Evolutionary conservation across 2,329 filamentous ascomycete genomes (phyloP).

Genomic region (Colletotrichum sp.): DNA sequence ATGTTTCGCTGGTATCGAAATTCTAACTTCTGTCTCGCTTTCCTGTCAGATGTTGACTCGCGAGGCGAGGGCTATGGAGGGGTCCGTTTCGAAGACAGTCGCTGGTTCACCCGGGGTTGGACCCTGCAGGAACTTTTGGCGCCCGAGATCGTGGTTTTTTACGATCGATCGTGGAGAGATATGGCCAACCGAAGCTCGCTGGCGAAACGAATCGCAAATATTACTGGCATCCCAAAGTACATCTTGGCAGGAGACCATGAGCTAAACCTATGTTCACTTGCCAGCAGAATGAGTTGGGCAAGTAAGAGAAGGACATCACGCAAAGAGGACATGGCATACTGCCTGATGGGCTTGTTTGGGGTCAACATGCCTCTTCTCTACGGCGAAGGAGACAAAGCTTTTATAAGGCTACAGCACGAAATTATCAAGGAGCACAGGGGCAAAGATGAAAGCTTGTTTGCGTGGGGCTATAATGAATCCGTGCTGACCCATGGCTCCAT

Average conservation of each 20-base stretch:
- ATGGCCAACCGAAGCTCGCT: too few species aligned
- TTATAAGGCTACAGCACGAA: slow-evolving; percentile 29
- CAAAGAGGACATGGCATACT: slow-evolving; percentile 30
- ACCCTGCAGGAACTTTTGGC: slow-evolving; percentile 24
- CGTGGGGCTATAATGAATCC: not conserved
- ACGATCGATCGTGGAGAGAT: too few species aligned
- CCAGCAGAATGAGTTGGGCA: slow-evolving; percentile 30
- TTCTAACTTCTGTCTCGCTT: slow-evolving; percentile 36
- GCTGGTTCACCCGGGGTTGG: not conserved
- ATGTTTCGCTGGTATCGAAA: slow-evolving; percentile 36
- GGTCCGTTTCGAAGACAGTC: not conserved
- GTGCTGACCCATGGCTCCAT: not conserved
- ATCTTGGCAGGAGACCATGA: too few species aligned
- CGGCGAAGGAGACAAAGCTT: slow-evolving; percentile 30
- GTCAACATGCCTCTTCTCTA: slow-evolving; percentile 32
- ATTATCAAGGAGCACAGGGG: slow-evolving; percentile 22
- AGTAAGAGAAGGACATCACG: slow-evolving; percentile 25
- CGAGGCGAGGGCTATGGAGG: too few species aligned
- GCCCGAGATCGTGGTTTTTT: not conserved
- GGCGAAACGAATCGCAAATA: too few species aligned
- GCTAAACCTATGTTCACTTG: not conserved
- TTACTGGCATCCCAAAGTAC: too few species aligned
- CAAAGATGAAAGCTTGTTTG: slow-evolving; percentile 4
- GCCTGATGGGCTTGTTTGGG: slow-evolving; percentile 30
- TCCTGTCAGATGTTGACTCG: slow-evolving; percentile 27